Evolutionary conservation across 73 alveolate species (phyloP), one percentile per base, ranked within the genome.

Genomic region (Stentor coeruleus): DNA sequence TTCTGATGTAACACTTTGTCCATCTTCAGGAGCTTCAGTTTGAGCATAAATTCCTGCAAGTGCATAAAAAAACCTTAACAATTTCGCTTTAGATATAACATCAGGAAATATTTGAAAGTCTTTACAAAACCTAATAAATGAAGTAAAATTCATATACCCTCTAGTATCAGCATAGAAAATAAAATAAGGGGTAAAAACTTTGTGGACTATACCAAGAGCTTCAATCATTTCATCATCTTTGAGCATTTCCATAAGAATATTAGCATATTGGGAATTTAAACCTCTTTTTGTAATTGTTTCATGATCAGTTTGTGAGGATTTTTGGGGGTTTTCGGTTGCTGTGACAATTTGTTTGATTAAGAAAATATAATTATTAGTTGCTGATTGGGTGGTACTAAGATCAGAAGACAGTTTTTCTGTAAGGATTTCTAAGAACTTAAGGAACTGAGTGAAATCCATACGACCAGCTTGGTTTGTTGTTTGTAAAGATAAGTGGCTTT

Each of bases 81-180:
- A 59, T 72, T 86, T 88, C 37, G 90, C 72, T 76, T 91, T 86
- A 55, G 90, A 84, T 28, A 91, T 40, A 31, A 91, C 74, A 75
- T 91, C 97, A 0, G 97, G 97, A 74, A 91, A 91, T 11, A 91
- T 81, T 0, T 91, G 92, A 84, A 91, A 91, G 57, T 91, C 97
- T 79, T 79, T 83, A 74, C 94, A 88, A 77, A 91, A 91, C 87
- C 86, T 89, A 3, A 81, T 76, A 40, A 91, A 91, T 28, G 82
- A 83, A 14, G 84, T 89, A 57, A 84, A 86, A 59, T 82, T 84
- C 85, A 91, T 81, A 36, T 77, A 83, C 79, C 91, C 90, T 85
- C 85, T 82, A 30, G 82, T 35, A 74, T 81, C 83, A 1, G 97
- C 85, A 66, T 91, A 91, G 66, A 57, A 89, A 39, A 59, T 39